Evolutionary conservation across 164 flowering plant genomes (phyloP), one percentile per base, ranked within the genome.

Genomic region (Piper betle): DNA sequence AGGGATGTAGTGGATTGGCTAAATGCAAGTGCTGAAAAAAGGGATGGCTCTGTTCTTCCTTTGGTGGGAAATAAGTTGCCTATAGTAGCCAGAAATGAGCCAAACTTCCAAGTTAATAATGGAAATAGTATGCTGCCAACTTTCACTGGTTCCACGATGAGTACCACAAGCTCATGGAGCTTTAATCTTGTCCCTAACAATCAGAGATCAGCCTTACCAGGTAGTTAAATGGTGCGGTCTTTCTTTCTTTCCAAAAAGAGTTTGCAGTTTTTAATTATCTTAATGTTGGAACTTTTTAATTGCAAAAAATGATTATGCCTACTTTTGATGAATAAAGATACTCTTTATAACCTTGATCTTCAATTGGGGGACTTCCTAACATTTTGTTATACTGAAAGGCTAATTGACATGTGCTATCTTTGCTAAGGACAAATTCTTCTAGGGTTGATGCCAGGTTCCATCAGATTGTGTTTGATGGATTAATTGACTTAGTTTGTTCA

Each of bases 1-100:
- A 77, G 81, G 68, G 99, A 93, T 66, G 88, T 93, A 55, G 96
- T 90, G 40, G 80, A 74, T 53, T 90, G 97, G 96, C 80, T 90
- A 52, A 88, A 79, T 78, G 84, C 80, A 69, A 88, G 88, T 75
- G 74, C 82, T 40, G 71, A 48, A 55, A 81, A 76, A 60, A 81
- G 76, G 55, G 84, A 73, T 64, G 77, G 53, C 66, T 43, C 38
- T 55, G 60, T 61, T 11, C 57, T 73, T 48, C 65, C 60, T 37
- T 60, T 43, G 41, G 60, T 65, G 70, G 81, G 63, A 62, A 79
- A 72, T 58, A 80, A 73, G 57, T 52, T 72, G 64, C 63, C 61
- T 5, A 60, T 78, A 59, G 84, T 75, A 57, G 66, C 55, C 33
- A 78, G 74, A 73, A 75, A 68, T 15, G 80, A 74, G 40, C 11